A percentile compares a stretch with the other conserved stretches of the same genome.
phyloP scores from a whole-genome alignment of 768 basidiomycete genomes.

The Calocybe indica region DNA sequence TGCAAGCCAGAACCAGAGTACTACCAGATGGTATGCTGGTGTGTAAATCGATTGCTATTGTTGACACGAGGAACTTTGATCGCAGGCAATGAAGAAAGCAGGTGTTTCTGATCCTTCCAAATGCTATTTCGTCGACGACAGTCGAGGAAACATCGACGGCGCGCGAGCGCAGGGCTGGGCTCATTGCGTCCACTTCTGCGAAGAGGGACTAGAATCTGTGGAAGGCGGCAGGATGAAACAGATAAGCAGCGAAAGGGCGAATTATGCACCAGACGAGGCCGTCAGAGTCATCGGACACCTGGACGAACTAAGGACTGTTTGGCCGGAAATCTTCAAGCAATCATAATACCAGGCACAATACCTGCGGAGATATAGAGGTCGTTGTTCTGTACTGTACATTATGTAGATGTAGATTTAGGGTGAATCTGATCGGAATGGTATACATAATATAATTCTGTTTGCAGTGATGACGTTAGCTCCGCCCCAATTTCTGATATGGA shows the following conservation, averaged over 20 bases:
- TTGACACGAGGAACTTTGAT: constrained; percentile 2
- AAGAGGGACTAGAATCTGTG: constrained; percentile 53
- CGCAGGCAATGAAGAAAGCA: constrained; percentile 62
- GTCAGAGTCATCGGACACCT: constrained; percentile 50
- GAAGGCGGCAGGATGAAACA: constrained; percentile 57
- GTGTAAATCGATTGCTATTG: neutral
- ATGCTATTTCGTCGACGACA: constrained; percentile 81
- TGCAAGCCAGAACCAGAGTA: constrained; percentile 80
- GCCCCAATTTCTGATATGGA: constrained; percentile 38
- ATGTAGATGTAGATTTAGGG: neutral
- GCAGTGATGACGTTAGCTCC: constrained; percentile 1
- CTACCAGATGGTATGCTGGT: constrained; percentile 47
- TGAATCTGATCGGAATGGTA: too few species aligned
- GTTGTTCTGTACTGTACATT: neutral
- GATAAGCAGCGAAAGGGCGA: constrained; percentile 32
- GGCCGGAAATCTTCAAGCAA: constrained; percentile 67
- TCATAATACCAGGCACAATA: neutral
- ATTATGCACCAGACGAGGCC: constrained; percentile 30
- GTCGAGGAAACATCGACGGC: constrained; percentile 57
- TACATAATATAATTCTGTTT: too few species aligned
- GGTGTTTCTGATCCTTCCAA: constrained; percentile 57
- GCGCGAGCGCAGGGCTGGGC: constrained; percentile 67
- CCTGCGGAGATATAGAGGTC: neutral
- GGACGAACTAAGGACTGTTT: constrained; percentile 63
- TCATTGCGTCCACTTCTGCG: constrained; percentile 71